These are phyloP conservation scores for Colletotrichum truncatum DNA, from an alignment of 2,329 filamentous ascomycete species.

Conservation along the genomic window DNA sequence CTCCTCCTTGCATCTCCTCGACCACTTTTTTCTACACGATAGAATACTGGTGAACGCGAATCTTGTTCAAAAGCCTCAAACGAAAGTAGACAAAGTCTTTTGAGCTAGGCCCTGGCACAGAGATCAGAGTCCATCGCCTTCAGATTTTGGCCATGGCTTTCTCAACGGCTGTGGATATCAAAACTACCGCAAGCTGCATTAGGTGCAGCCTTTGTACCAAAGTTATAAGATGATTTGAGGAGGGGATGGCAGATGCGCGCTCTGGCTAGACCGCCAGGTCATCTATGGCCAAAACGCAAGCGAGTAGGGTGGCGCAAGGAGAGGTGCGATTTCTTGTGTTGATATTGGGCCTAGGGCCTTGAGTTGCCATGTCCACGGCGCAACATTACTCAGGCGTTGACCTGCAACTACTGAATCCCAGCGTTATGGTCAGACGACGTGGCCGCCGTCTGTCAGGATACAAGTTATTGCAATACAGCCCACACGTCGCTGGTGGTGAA, in stretches of 20 bases:
- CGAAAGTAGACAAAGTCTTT: too few species aligned
- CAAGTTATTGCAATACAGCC: too few species aligned
- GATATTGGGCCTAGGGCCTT: too few species aligned
- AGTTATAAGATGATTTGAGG: background rate
- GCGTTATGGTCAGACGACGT: background rate
- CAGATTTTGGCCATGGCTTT: background rate
- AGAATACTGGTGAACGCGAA: too few species aligned
- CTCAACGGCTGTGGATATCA: background rate
- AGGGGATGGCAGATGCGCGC: background rate
- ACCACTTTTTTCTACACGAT: too few species aligned
- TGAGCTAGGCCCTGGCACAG: background rate
- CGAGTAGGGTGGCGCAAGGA: too few species aligned
- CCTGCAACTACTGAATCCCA: background rate
- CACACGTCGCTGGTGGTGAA: background rate
- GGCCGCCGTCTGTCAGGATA: background rate
- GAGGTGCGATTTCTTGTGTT: too few species aligned
- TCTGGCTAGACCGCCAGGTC: background rate
- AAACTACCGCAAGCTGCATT: background rate
- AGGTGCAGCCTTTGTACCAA: background rate
- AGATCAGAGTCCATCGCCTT: background rate
- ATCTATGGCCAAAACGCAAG: background rate
- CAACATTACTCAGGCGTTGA: too few species aligned
- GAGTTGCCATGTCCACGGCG: too few species aligned
- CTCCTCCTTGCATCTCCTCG: too few species aligned
- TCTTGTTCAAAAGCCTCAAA: too few species aligned